Conservation (phyloP, 768 basidiomycete species). For the Austroboletus eburneus region DNA sequence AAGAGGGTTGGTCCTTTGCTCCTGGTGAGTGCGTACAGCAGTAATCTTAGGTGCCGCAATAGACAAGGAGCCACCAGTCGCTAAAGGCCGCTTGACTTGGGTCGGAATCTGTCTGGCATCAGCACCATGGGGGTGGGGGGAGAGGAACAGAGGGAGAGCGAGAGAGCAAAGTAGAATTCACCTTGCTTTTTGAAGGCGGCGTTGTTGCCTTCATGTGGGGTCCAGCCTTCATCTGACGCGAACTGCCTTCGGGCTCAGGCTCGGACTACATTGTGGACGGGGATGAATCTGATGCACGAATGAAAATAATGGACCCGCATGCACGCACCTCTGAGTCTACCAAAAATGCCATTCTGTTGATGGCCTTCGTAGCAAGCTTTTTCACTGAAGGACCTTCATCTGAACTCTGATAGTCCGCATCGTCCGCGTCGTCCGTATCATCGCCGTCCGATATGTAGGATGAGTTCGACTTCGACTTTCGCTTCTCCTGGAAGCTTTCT, state of each 20-base stretch:
- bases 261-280: slow-evolving; percentile 13
- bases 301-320: not conserved
- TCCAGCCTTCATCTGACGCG: not conserved
- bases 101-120: slow-evolving; percentile 1
- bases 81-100: slow-evolving; percentile 3
- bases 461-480: slow-evolving; percentile 10
- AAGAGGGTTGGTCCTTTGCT: slow-evolving; percentile 27
- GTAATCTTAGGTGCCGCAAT: slow-evolving; percentile 14
- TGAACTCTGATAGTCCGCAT: slow-evolving; percentile 11
- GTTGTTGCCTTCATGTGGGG: slow-evolving; percentile 2
- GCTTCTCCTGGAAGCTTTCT: slow-evolving; percentile 13
- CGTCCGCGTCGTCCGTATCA: too few relatives aligned
- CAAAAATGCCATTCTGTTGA: slow-evolving; percentile 2
- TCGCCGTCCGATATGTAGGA: slow-evolving; percentile 8
- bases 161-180: slow-evolving; percentile 1
- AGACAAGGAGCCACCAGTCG: not conserved
- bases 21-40: slow-evolving; percentile 26
- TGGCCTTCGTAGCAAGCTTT: not conserved
- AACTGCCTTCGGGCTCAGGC: slow-evolving; percentile 7
- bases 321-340: slow-evolving; percentile 13
- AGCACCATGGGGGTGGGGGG: not conserved
- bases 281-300: not conserved
- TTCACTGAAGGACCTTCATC: slow-evolving; percentile 1
- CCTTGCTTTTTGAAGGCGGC: slow-evolving; percentile 12
- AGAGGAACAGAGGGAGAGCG: too few relatives aligned